Conservation (phyloP, 2,329 filamentous ascomycete genomes). For the Chlorencoelia australis region DNA sequence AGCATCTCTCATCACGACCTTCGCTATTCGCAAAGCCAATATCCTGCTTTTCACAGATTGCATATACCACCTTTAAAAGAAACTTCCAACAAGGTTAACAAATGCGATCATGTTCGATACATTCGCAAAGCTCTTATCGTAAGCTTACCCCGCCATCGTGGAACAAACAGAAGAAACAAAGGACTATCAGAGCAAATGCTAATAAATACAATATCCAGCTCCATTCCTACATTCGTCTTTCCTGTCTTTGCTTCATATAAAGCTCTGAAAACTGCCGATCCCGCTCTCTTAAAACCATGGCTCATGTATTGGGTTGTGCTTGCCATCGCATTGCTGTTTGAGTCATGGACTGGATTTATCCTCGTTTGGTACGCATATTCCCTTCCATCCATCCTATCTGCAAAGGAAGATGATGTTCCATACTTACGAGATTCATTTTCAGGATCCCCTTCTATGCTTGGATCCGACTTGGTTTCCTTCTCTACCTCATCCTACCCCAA, state of each 20-base stretch:
- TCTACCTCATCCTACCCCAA: slow-evolving; percentile 94
- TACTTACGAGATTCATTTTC: slow-evolving; percentile 6
- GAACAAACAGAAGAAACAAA: too few species aligned
- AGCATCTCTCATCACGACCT: not conserved
- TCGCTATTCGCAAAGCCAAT: not conserved
- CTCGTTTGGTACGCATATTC: slow-evolving; percentile 55
- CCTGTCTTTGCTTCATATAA: slow-evolving; percentile 97
- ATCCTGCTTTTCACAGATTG: not conserved
- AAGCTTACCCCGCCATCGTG: slow-evolving; percentile 33
- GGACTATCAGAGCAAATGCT: too few species aligned
- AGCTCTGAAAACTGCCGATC: slow-evolving; percentile 85
- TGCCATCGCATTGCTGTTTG: slow-evolving; percentile 67
- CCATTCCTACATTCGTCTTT: slow-evolving; percentile 80
- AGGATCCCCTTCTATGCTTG: slow-evolving; percentile 92
- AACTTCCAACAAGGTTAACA: too few species aligned
- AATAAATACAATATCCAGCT: slow-evolving; percentile 41
- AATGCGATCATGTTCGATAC: slow-evolving; percentile 58
- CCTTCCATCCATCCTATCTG: not conserved
- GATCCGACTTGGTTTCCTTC: slow-evolving; percentile 74
- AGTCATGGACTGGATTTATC: slow-evolving; percentile 82
- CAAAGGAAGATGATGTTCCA: not conserved
- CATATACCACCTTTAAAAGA: not conserved
- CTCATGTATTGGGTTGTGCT: slow-evolving; percentile 98
- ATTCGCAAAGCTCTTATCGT: slow-evolving; percentile 70
- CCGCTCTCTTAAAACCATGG: slow-evolving; percentile 87